A percentile compares a stretch with the other conserved stretches of the same genome.
These are phyloP conservation scores for Aureobasidium sp. DNA, from an alignment of 2,329 filamentous ascomycete genomes.

Conservation along the genomic window DNA sequence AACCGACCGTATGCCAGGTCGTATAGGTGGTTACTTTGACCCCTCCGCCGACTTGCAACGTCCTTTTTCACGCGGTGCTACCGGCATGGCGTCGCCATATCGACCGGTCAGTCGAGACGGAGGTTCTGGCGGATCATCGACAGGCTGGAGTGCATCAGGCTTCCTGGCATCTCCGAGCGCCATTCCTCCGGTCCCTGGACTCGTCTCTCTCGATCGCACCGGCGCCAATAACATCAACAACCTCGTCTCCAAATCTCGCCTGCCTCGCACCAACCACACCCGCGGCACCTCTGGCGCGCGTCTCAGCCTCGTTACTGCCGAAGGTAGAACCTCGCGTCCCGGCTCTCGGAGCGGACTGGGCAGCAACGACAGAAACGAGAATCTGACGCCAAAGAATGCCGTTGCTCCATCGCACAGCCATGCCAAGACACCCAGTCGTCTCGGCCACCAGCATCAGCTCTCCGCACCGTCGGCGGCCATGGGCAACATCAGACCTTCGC, in stretches of 20 bases:
- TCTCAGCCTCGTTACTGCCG: conserved; percentile 22
- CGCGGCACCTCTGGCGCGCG: conserved; percentile 20
- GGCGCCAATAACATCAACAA: conserved; percentile 11
- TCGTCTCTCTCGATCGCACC: not conserved
- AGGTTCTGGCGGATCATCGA: conserved; percentile 12
- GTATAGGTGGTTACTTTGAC: conserved; percentile 24
- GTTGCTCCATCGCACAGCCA: conserved; percentile 19
- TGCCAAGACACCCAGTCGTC: conserved; percentile 10
- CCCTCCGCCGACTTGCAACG: conserved; percentile 20
- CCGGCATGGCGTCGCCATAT: conserved; percentile 22
- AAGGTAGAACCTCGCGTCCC: conserved; percentile 1
- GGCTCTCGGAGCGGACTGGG: conserved; percentile 12
- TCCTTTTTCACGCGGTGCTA: conserved; percentile 15
- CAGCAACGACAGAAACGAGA: conserved; percentile 15
- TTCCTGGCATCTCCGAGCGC: not conserved
- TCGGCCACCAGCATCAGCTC: conserved; percentile 17
- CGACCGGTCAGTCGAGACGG: conserved; percentile 25
- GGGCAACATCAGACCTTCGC: conserved; percentile 20
- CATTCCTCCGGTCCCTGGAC: not conserved
- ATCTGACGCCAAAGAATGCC: conserved; percentile 22
- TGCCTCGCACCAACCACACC: conserved; percentile 21
- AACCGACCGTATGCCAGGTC: conserved; percentile 17
- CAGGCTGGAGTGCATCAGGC: conserved; percentile 9
- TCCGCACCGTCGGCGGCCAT: conserved; percentile 19
- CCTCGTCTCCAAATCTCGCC: conserved; percentile 20